Evolutionary conservation across 2,329 filamentous ascomycete genomes (phyloP).

Genomic region (Ascocoryne sarcoides): DNA sequence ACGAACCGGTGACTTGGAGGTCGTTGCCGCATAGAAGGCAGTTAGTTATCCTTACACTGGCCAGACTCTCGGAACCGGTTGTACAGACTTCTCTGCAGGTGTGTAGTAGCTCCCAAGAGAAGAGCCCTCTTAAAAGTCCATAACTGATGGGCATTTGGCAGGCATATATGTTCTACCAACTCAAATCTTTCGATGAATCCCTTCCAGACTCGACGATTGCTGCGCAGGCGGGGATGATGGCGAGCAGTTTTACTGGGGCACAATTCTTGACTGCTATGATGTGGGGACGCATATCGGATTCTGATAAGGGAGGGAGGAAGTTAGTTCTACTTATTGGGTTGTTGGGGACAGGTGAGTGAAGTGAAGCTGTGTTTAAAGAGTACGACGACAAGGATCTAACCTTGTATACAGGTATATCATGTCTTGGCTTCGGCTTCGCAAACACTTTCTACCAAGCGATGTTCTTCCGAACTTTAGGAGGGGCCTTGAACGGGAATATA

Average conservation of each 20-base stretch:
- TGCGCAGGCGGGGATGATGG: constrained; percentile 66
- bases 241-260: constrained; percentile 70
- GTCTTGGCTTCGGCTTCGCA: constrained; percentile 60
- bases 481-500: constrained; percentile 66
- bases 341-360: constrained; percentile 41
- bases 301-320: constrained; percentile 46
- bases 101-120: too few species aligned
- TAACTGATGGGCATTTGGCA: too few species aligned
- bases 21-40: constrained; percentile 74
- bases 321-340: constrained; percentile 54
- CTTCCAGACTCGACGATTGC: constrained; percentile 58
- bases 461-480: constrained; percentile 62
- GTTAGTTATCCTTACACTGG: constrained; percentile 67
- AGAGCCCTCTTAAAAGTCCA: too few species aligned
- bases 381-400: background rate
- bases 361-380: constrained; percentile 13
- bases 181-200: constrained; percentile 61
- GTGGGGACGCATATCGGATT: constrained; percentile 59
- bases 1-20: constrained; percentile 51
- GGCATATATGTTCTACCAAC: constrained; percentile 74
- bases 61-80: constrained; percentile 73
- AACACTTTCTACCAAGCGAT: constrained; percentile 63
- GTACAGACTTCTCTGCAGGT: constrained; percentile 56
- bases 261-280: constrained; percentile 67
- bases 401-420: constrained; percentile 36